Percentiles rank a stretch among this genome's conserved stretches.
These are phyloP conservation scores for Lagenidium giganteum DNA, from an alignment of 352 stramenopile species.

Conservation along the genomic window DNA sequence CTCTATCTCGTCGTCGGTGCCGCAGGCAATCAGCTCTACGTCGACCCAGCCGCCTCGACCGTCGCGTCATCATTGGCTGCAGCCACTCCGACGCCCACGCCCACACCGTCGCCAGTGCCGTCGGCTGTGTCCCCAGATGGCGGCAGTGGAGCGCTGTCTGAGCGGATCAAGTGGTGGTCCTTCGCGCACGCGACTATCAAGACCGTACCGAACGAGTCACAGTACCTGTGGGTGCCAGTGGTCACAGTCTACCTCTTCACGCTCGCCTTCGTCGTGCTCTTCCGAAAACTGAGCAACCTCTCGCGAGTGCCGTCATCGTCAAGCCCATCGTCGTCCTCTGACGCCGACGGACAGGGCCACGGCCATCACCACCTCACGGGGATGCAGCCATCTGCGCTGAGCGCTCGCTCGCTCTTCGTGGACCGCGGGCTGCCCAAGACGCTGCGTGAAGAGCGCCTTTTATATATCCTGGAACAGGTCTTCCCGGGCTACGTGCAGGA, in stretches of 20 bases:
- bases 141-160: too few species aligned
- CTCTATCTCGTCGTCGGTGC: conserved; percentile 62
- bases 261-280: conserved; percentile 65
- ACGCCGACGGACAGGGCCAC: background rate
- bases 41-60: background rate
- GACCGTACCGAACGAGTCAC: conserved; percentile 69
- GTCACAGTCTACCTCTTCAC: conserved; percentile 75
- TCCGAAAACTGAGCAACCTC: conserved; percentile 56
- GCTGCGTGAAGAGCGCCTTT: conserved; percentile 66
- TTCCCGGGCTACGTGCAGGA: conserved; percentile 80
- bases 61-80: background rate
- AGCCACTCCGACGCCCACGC: background rate
- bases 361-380: conserved; percentile 47
- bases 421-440: conserved; percentile 69
- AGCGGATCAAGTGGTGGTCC: conserved; percentile 59
- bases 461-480: conserved; percentile 75
- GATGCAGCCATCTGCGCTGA: conserved; percentile 77
- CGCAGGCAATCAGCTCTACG: conserved; percentile 8
- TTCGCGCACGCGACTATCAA: conserved; percentile 78
- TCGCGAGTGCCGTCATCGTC: conserved; percentile 40
- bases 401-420: conserved; percentile 74
- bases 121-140: too few species aligned
- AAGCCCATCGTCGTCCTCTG: background rate
- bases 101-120: background rate
- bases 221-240: conserved; percentile 75